Evolutionary conservation across 1,284 basidiomycete species (phyloP).

Genomic region (Ganoderma sinense): DNA sequence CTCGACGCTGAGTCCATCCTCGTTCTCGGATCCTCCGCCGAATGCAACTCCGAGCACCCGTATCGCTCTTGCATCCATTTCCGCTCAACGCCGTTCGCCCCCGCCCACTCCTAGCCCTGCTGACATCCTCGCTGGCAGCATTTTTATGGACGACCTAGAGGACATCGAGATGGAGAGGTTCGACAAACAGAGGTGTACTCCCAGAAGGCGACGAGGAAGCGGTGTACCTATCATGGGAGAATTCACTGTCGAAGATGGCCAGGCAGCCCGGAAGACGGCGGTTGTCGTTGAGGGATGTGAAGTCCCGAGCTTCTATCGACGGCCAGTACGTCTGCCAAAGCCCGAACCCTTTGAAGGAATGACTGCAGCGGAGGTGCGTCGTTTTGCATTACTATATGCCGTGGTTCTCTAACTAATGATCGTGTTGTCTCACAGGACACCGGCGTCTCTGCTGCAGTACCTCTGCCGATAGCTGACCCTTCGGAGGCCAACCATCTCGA

Average conservation of each 20-base stretch:
- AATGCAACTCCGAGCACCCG: constrained; percentile 38
- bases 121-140: constrained; percentile 68
- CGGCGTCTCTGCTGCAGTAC: constrained; percentile 17
- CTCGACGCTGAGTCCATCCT: constrained; percentile 68
- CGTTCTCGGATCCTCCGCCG: constrained; percentile 27
- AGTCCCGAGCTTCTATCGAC: constrained; percentile 73
- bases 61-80: constrained; percentile 41
- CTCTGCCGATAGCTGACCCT: constrained; percentile 28
- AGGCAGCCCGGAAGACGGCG: constrained; percentile 54
- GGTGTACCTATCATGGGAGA: constrained; percentile 60
- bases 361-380: constrained; percentile 23
- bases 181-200: constrained; percentile 34
- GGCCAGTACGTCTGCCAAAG: constrained; percentile 27
- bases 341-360: constrained; percentile 14
- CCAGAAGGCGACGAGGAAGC: constrained; percentile 29
- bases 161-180: constrained; percentile 48
- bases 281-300: constrained; percentile 62
- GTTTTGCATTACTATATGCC: neutral
- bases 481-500: constrained; percentile 41
- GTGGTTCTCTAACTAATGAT: neutral
- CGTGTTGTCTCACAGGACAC: constrained; percentile 14
- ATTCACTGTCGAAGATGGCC: constrained; percentile 49
- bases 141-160: constrained; percentile 53
- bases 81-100: constrained; percentile 43
- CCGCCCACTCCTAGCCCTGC: constrained; percentile 55